Percentiles rank a stretch among this genome's conserved stretches.
phyloP scores from a whole-genome alignment of 129 eudicot species.

The Solidago caesia region DNA sequence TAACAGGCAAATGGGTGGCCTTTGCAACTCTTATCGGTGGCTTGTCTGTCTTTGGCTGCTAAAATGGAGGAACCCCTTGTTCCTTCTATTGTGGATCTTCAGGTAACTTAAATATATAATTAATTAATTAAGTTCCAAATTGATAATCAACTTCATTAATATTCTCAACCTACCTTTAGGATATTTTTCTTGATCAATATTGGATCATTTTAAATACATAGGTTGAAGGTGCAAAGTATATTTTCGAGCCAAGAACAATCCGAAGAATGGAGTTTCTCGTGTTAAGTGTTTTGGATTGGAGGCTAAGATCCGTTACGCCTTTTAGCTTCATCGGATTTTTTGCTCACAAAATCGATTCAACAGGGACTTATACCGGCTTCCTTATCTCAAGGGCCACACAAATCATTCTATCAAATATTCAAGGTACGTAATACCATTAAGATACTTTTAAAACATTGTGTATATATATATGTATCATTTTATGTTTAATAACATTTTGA shows the following conservation, averaged over 20 bases:
- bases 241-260: constrained; percentile 74
- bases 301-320: constrained; percentile 78
- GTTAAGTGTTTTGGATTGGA: constrained; percentile 80
- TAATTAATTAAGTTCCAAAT: background rate
- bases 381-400: constrained; percentile 78
- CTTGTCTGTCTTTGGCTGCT: constrained; percentile 94
- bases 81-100: constrained; percentile 90
- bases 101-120: constrained; percentile 37
- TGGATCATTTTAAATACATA: constrained; percentile 11
- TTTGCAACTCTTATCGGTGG: constrained; percentile 80
- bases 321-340: constrained; percentile 77
- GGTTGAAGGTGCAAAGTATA: constrained; percentile 81
- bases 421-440: constrained; percentile 44
- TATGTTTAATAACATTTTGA: background rate
- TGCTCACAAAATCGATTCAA: constrained; percentile 72
- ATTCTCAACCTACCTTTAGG: too few relatives aligned
- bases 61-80: constrained; percentile 98
- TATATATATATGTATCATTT: background rate
- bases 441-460: background rate
- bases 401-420: constrained; percentile 66
- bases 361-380: constrained; percentile 55
- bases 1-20: constrained; percentile 93
- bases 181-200: background rate
- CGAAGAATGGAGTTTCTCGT: constrained; percentile 86
- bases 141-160: too few relatives aligned